Evolutionary conservation across 768 basidiomycete species (phyloP).

Genomic region (Tricholoma sp.): DNA sequence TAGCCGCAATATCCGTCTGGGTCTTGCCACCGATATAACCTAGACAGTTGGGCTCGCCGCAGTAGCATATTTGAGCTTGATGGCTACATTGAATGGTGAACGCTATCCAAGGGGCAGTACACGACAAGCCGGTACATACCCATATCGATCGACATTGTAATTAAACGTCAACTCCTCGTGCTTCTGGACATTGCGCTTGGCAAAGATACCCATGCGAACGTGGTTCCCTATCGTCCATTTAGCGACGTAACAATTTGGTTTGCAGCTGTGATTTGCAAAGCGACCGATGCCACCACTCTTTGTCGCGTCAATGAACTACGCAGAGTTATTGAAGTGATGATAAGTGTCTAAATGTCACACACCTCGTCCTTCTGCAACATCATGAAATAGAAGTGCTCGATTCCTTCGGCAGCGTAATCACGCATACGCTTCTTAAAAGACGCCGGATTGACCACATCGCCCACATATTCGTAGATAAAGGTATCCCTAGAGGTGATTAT

Average conservation of each 20-base stretch:
- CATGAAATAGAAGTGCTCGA: conserved; percentile 99
- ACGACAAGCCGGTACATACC: conserved; percentile 47
- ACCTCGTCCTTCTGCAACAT: conserved; percentile 98
- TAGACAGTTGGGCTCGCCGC: conserved; percentile 92
- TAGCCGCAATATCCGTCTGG: conserved; percentile 90
- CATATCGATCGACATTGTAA: conserved; percentile 99
- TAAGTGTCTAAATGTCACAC: conserved; percentile 16
- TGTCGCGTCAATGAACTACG: conserved; percentile 96
- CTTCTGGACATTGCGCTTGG: conserved; percentile 71
- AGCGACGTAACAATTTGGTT: conserved; percentile 95
- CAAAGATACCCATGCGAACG: conserved; percentile 97
- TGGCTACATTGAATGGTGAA: conserved; percentile 48
- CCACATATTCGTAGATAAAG: conserved; percentile 97
- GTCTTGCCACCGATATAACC: conserved; percentile 98
- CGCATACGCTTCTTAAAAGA: conserved; percentile 94
- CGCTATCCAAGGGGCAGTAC: background rate
- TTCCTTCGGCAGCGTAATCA: conserved; percentile 88
- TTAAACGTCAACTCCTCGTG: conserved; percentile 96
- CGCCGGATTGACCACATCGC: conserved; percentile 85
- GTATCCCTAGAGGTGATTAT: conserved; percentile 53
- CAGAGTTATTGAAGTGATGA: background rate
- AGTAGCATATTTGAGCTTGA: conserved; percentile 91
- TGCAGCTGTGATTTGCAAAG: conserved; percentile 97
- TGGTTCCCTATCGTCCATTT: conserved; percentile 92
- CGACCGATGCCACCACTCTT: conserved; percentile 95